These are phyloP conservation scores for Litchi chinensis DNA, from an alignment of 345 rosid species.

Conservation along the genomic window DNA sequence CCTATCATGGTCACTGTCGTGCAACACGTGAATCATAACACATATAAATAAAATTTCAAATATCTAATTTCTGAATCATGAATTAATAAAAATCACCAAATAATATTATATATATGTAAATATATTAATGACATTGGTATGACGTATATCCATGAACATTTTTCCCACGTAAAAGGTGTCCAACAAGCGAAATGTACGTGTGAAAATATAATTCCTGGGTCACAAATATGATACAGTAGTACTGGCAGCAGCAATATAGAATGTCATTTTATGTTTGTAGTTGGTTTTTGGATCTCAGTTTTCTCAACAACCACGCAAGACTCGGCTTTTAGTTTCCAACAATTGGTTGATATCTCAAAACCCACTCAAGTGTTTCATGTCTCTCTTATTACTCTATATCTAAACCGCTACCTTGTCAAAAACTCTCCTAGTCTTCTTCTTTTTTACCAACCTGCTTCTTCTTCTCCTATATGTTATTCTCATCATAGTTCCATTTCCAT, in stretches of 20 bases:
- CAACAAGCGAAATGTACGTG: neutral
- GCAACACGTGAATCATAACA: too few relatives aligned
- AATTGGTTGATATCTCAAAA: slow-evolving; percentile 30
- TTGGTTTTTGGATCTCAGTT: slow-evolving; percentile 18
- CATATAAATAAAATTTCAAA: too few relatives aligned
- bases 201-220: neutral
- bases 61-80: too few relatives aligned
- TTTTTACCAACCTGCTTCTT: neutral
- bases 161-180: too few relatives aligned
- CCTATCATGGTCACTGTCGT: too few relatives aligned
- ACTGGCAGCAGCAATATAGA: neutral
- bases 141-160: too few relatives aligned
- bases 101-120: too few relatives aligned
- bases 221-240: neutral
- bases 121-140: too few relatives aligned
- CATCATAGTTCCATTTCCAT: too few relatives aligned
- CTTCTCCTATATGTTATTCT: neutral
- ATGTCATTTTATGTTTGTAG: neutral
- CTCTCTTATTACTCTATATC: neutral
- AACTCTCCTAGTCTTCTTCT: slow-evolving; percentile 1
- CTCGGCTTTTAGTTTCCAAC: slow-evolving; percentile 6
- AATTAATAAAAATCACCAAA: too few relatives aligned
- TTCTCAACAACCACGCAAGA: slow-evolving; percentile 35
- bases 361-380: neutral
- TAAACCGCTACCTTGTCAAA: neutral